Evolutionary conservation across 1,139 yeast genomes (phyloP).

Genomic region (Geotrichum reessii): DNA sequence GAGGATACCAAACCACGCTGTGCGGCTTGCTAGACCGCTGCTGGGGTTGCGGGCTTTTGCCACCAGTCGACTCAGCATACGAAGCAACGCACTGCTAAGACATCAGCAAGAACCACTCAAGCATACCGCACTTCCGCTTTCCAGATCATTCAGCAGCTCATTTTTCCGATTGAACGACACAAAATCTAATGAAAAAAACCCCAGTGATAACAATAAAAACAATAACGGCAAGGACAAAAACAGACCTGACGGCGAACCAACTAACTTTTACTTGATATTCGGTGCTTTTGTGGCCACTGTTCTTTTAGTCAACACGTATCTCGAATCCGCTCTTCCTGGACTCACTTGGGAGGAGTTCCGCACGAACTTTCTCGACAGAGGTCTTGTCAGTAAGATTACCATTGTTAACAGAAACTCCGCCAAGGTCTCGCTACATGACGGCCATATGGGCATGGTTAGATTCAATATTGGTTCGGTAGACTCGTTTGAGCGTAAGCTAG

Average conservation of each 20-base stretch:
- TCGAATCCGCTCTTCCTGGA: slow-evolving; percentile 23
- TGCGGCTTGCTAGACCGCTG: background rate
- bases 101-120: background rate
- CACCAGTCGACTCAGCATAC: background rate
- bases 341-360: slow-evolving; percentile 91
- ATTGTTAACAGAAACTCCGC: slow-evolving; percentile 77
- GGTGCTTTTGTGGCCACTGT: slow-evolving; percentile 6
- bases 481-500: slow-evolving; percentile 76
- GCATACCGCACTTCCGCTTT: background rate
- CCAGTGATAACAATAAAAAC: background rate
- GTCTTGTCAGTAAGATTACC: slow-evolving; percentile 67
- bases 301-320: slow-evolving; percentile 11
- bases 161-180: background rate
- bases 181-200: background rate
- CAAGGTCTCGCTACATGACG: slow-evolving; percentile 40
- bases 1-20: background rate
- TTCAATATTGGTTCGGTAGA: slow-evolving; percentile 91
- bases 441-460: slow-evolving; percentile 30
- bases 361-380: slow-evolving; percentile 70
- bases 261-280: slow-evolving; percentile 2
- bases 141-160: background rate
- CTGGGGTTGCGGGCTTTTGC: background rate
- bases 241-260: background rate
- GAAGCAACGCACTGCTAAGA: background rate
- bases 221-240: background rate